Percentiles rank a stretch among this genome's conserved stretches.
Conservation (phyloP, 2,329 filamentous ascomycete species). For the Chaetomiaceae sp. region DNA sequence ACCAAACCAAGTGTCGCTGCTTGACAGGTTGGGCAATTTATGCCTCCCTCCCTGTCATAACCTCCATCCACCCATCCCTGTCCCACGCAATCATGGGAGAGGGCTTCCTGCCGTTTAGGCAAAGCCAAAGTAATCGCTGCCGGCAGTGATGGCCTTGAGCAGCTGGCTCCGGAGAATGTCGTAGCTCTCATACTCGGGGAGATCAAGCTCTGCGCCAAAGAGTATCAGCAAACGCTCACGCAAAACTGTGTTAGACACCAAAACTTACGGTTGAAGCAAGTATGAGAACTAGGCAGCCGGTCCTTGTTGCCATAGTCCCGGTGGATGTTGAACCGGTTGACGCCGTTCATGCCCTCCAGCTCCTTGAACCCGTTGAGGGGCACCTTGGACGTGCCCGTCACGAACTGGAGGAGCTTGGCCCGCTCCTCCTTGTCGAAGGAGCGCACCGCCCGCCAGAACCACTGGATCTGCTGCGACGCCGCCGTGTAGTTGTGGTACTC, state of each 20-base stretch:
- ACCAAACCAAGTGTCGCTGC: not conserved
- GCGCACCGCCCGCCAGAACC: conserved; percentile 98
- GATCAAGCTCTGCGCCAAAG: conserved; percentile 75
- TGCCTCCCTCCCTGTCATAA: conserved; percentile 19
- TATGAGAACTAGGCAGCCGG: conserved; percentile 91
- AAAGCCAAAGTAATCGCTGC: conserved; percentile 96
- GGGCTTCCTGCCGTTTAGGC: conserved; percentile 54
- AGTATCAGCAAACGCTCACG: conserved; percentile 34
- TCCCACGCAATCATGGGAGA: not conserved
- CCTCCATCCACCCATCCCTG: not conserved
- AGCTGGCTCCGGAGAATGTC: conserved; percentile 82
- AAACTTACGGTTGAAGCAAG: conserved; percentile 96
- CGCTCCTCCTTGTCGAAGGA: conserved; percentile 99
- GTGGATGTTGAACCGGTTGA: conserved; percentile 98
- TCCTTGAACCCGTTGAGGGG: conserved; percentile 98
- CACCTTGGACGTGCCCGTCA: conserved; percentile 97
- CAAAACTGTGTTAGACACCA: not conserved
- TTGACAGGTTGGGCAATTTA: conserved; percentile 20
- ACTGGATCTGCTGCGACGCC: conserved; percentile 94
- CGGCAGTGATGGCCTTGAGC: conserved; percentile 94
- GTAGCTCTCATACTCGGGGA: conserved; percentile 97
- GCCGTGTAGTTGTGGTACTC: conserved; percentile 98
- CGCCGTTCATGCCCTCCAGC: conserved; percentile 97
- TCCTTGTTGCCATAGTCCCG: conserved; percentile 97
- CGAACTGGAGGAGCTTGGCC: conserved; percentile 94